phyloP scores from a whole-genome alignment of 805 yeast species.

The Huiozyma naganishii region DNA sequence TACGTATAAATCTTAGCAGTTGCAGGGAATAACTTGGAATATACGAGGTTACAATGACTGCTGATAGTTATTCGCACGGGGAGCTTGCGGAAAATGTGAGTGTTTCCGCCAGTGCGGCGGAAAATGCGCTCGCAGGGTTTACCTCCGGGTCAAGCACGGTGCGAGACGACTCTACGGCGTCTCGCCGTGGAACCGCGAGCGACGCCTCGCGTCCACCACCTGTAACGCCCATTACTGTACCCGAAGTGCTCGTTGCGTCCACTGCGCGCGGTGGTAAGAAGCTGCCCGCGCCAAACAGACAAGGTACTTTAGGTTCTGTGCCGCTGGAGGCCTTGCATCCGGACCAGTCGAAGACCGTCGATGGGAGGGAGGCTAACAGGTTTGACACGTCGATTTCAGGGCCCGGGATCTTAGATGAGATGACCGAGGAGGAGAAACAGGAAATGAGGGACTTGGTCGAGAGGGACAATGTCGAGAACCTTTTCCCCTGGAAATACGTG shows the following conservation, averaged over 20 bases:
- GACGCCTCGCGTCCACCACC: too few relatives aligned
- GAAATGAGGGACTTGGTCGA: conserved; percentile 8
- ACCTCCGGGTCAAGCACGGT: too few relatives aligned
- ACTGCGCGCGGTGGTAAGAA: conserved; percentile 12
- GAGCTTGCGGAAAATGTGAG: too few relatives aligned
- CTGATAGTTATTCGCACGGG: too few relatives aligned
- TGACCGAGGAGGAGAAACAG: conserved; percentile 7
- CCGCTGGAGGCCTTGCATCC: conserved; percentile 24
- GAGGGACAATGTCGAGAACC: conserved; percentile 7
- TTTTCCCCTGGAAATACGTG: conserved; percentile 31
- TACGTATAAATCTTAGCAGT: too few relatives aligned
- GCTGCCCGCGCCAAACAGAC: conserved; percentile 17
- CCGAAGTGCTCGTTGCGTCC: conserved; percentile 15
- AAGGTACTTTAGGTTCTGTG: conserved; percentile 22
- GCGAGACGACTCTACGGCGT: too few relatives aligned
- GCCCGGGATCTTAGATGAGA: conserved; percentile 14
- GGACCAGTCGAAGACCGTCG: conserved; percentile 10
- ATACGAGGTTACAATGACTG: too few relatives aligned
- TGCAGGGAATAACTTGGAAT: too few relatives aligned
- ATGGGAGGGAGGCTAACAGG: conserved; percentile 19
- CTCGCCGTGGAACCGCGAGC: too few relatives aligned
- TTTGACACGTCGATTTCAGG: conserved; percentile 23
- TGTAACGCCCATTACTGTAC: background rate
- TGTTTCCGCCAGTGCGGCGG: too few relatives aligned
- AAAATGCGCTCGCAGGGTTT: too few relatives aligned